phyloP scores from a whole-genome alignment of 2,329 filamentous ascomycete species.

The Coccinonectria pachysandricola region DNA sequence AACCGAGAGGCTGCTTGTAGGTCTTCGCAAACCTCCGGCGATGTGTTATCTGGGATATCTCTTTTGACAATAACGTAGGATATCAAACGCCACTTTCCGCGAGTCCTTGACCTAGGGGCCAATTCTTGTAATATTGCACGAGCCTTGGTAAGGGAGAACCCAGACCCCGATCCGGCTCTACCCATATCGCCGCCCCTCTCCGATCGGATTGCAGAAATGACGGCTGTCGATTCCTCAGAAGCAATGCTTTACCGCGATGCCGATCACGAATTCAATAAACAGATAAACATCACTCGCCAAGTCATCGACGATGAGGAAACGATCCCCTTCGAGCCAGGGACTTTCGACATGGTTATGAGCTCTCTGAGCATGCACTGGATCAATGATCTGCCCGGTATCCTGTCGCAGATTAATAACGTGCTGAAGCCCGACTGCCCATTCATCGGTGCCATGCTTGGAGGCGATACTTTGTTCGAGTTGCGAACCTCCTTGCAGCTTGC shows the following conservation, averaged over 20 bases:
- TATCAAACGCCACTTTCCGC: slow-evolving; percentile 78
- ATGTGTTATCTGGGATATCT: no score
- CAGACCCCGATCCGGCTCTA: slow-evolving; percentile 46
- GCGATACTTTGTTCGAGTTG: slow-evolving; percentile 87
- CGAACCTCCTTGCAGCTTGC: slow-evolving; percentile 88
- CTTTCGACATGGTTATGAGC: slow-evolving; percentile 84
- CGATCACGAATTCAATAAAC: slow-evolving; percentile 61
- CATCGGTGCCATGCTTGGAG: slow-evolving; percentile 91
- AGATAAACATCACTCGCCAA: slow-evolving; percentile 61
- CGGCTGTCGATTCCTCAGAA: slow-evolving; percentile 72
- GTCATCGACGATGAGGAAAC: slow-evolving; percentile 66
- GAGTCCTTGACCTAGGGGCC: slow-evolving; percentile 84
- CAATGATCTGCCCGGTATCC: slow-evolving; percentile 81
- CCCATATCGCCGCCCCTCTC: slow-evolving; percentile 57
- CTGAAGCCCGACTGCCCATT: slow-evolving; percentile 88
- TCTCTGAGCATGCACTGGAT: slow-evolving; percentile 92
- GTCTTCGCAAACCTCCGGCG: no score
- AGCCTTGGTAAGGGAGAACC: slow-evolving; percentile 62
- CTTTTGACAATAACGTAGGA: no score
- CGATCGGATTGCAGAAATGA: slow-evolving; percentile 60
- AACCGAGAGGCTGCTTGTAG: slow-evolving; percentile 73
- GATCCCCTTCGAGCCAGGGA: slow-evolving; percentile 62
- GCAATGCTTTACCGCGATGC: slow-evolving; percentile 72
- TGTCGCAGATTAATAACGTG: slow-evolving; percentile 75
- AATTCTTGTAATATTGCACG: slow-evolving; percentile 92